phyloP scores from a whole-genome alignment of 2,329 filamentous ascomycete genomes.

The Botrytis porri region DNA sequence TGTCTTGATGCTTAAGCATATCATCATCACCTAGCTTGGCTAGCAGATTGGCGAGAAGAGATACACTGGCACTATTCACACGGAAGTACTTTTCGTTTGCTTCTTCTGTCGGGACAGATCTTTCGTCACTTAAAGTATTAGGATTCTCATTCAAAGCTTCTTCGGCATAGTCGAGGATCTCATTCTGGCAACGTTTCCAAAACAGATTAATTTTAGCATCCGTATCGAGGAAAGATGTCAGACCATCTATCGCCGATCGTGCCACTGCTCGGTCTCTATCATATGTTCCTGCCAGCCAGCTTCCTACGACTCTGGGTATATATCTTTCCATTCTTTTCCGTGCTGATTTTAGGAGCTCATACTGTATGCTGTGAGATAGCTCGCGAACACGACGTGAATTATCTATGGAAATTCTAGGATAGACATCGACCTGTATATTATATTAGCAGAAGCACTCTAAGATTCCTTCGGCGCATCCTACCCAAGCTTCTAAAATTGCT shows the following conservation, averaged over 20 bases:
- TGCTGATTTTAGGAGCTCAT: constrained; percentile 56
- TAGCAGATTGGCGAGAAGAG: constrained; percentile 53
- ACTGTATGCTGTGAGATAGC: constrained; percentile 73
- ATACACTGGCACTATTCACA: constrained; percentile 59
- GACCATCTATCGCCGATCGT: constrained; percentile 72
- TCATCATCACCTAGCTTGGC: constrained; percentile 50
- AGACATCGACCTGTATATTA: constrained; percentile 67
- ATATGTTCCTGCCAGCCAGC: constrained; percentile 89
- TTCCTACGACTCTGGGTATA: constrained; percentile 72
- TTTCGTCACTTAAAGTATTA: constrained; percentile 82
- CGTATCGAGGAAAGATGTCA: constrained; percentile 72
- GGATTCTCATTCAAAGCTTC: constrained; percentile 78
- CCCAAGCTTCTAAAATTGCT: constrained; percentile 83
- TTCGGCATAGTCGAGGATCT: constrained; percentile 78
- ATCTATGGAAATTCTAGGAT: constrained; percentile 87
- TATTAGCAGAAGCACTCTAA: not conserved
- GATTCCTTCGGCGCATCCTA: constrained; percentile 45
- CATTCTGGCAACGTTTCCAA: constrained; percentile 75
- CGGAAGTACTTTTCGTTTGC: constrained; percentile 81
- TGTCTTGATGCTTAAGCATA: constrained; percentile 55
- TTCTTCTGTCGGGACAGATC: constrained; percentile 80
- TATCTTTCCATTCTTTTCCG: constrained; percentile 82
- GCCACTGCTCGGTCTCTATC: constrained; percentile 78
- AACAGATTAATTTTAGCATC: constrained; percentile 75
- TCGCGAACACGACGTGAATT: constrained; percentile 84